phyloP scores from a whole-genome alignment of 164 flowering plant genomes.

The Paratinospora sagittata region DNA sequence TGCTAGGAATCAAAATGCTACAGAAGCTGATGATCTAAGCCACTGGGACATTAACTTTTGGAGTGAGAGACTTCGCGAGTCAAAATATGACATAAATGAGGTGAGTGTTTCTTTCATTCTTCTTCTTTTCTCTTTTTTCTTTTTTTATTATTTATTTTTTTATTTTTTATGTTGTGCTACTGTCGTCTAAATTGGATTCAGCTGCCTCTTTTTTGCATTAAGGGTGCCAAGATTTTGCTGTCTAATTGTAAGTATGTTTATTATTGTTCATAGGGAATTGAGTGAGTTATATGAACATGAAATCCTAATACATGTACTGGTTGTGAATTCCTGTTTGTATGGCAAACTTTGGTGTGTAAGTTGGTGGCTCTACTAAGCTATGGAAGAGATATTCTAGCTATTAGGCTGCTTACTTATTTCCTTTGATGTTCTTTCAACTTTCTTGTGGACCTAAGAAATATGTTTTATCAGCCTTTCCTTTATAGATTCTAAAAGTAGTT shows the following conservation, averaged over 20 bases:
- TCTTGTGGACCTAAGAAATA: no score
- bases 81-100: constrained; percentile 93
- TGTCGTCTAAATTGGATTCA: neutral
- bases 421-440: no score
- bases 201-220: neutral
- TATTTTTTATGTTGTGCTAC: neutral
- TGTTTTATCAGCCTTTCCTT: no score
- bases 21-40: constrained; percentile 66
- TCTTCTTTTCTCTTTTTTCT: neutral
- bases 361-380: no score
- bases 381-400: no score
- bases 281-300: neutral
- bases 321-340: no score
- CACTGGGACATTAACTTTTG: constrained; percentile 91
- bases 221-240: neutral
- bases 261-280: neutral
- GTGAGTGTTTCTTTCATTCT: constrained; percentile 28
- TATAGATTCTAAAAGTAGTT: no score
- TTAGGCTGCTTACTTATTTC: no score
- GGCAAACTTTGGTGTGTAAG: no score
- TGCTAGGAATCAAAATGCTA: constrained; percentile 61
- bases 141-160: neutral
- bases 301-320: neutral
- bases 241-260: no score
- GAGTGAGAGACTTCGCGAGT: constrained; percentile 98